Evolutionary conservation across 2,329 filamentous ascomycete genomes (phyloP).

Genomic region (Phoma sp.): DNA sequence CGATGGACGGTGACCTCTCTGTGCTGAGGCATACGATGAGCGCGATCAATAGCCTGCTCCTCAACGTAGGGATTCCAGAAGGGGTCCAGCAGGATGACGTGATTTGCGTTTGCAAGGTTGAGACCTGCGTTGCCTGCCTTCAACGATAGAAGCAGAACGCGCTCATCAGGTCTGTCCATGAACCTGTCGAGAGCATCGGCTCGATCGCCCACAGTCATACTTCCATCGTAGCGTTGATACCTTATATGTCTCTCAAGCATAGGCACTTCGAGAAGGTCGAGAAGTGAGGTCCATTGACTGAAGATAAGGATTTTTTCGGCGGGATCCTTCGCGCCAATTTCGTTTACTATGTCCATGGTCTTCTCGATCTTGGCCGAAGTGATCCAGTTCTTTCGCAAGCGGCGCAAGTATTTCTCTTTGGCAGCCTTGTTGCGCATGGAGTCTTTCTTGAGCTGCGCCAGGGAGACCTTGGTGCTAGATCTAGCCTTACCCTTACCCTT

Average conservation of each 20-base stretch:
- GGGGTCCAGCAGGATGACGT: conserved; percentile 88
- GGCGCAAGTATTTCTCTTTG: conserved; percentile 71
- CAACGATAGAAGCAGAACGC: conserved; percentile 77
- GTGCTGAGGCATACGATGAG: conserved; percentile 84
- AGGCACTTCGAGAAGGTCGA: conserved; percentile 78
- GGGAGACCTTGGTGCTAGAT: conserved; percentile 51
- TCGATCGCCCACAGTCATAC: conserved; percentile 70
- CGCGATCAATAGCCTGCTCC: conserved; percentile 88
- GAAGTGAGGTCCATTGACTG: conserved; percentile 78
- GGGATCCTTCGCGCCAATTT: conserved; percentile 55
- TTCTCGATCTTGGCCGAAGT: conserved; percentile 78
- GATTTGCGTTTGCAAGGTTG: conserved; percentile 81
- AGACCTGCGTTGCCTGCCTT: conserved; percentile 85
- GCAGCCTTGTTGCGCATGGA: conserved; percentile 68
- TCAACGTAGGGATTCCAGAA: conserved; percentile 96
- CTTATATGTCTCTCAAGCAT: conserved; percentile 63
- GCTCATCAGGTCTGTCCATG: conserved; percentile 63
- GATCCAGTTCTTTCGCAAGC: conserved; percentile 71
- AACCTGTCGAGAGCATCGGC: conserved; percentile 73
- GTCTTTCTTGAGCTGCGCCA: conserved; percentile 71
- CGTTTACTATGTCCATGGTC: conserved; percentile 67
- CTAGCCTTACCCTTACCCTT: conserved; percentile 55
- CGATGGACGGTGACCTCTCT: conserved; percentile 79
- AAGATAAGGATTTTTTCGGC: conserved; percentile 82
- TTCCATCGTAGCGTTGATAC: conserved; percentile 77